Percentiles rank a stretch among this genome's conserved stretches.
Conservation (phyloP, 1,284 basidiomycete genomes). For the Anthracocystis setariae region DNA sequence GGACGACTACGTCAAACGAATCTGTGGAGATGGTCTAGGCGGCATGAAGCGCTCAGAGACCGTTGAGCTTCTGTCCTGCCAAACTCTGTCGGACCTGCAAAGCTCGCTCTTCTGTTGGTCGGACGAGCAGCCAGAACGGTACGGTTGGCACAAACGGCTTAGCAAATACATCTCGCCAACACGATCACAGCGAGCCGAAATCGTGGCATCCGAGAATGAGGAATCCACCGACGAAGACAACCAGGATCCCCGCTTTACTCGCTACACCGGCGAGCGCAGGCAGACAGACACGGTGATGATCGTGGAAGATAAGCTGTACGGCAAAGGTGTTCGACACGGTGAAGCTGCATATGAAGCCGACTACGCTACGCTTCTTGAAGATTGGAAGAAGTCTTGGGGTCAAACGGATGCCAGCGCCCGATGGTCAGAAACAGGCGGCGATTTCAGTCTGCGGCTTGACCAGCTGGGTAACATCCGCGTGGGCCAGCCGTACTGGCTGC, state of each 20-base stretch:
- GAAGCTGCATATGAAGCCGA: constrained; percentile 20
- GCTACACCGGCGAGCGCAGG: constrained; percentile 32
- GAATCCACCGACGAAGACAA: not conserved
- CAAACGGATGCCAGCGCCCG: not conserved
- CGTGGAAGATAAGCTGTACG: constrained; percentile 38
- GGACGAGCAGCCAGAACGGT: constrained; percentile 40
- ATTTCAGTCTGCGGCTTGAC: constrained; percentile 21
- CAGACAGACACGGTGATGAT: constrained; percentile 29
- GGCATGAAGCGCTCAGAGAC: constrained; percentile 42
- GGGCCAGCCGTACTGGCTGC: constrained; percentile 45
- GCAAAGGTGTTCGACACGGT: constrained; percentile 16
- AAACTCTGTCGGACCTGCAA: constrained; percentile 21
- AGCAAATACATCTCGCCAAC: not conserved
- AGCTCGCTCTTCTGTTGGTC: constrained; percentile 42
- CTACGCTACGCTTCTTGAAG: constrained; percentile 20
- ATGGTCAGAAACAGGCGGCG: constrained; percentile 17
- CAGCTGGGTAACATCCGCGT: constrained; percentile 20
- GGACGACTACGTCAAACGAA: constrained; percentile 42
- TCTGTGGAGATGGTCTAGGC: constrained; percentile 36
- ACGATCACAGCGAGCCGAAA: not conserved
- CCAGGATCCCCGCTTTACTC: constrained; percentile 12
- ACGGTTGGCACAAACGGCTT: constrained; percentile 31
- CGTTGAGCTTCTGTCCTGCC: constrained; percentile 36
- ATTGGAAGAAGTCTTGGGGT: constrained; percentile 15
- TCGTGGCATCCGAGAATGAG: not conserved